A percentile compares a stretch with the other conserved stretches of the same genome.
phyloP scores from a whole-genome alignment of 2,329 filamentous ascomycete species.

The Helotiales sp. region DNA sequence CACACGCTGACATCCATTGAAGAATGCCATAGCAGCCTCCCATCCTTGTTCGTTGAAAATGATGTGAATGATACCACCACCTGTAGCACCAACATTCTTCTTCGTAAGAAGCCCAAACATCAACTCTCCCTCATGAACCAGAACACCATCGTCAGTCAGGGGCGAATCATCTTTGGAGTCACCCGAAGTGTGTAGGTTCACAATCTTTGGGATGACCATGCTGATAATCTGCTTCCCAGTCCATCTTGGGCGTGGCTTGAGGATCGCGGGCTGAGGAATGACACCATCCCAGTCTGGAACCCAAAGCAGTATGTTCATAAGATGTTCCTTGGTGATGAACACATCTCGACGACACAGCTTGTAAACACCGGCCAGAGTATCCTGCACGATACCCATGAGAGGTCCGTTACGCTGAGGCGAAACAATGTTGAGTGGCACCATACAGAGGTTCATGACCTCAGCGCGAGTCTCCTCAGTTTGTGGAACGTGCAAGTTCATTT shows the following conservation, averaged over 20 bases:
- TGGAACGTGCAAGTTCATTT: slow-evolving; percentile 99
- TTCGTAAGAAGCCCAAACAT: slow-evolving; percentile 91
- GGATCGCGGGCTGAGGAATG: slow-evolving; percentile 88
- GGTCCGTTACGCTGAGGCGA: slow-evolving; percentile 96
- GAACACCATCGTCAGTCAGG: slow-evolving; percentile 72
- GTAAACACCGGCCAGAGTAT: slow-evolving; percentile 94
- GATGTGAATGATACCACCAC: slow-evolving; percentile 90
- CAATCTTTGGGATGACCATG: slow-evolving; percentile 82
- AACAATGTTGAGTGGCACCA: slow-evolving; percentile 98
- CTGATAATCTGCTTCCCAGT: slow-evolving; percentile 98
- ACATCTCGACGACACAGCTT: slow-evolving; percentile 93
- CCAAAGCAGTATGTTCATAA: slow-evolving; percentile 98
- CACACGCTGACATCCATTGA: slow-evolving; percentile 92
- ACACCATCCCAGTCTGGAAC: slow-evolving; percentile 97
- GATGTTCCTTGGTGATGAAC: slow-evolving; percentile 84
- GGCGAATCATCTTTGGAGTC: slow-evolving; percentile 61
- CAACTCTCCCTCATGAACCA: slow-evolving; percentile 84
- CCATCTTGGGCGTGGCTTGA: slow-evolving; percentile 91
- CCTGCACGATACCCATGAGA: slow-evolving; percentile 99
- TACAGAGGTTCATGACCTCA: slow-evolving; percentile 89
- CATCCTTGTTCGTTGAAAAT: slow-evolving; percentile 94
- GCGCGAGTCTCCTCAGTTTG: slow-evolving; percentile 96
- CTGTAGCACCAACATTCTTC: slow-evolving; percentile 88
- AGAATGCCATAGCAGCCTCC: slow-evolving; percentile 85
- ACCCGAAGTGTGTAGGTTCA: slow-evolving; percentile 72